phyloP scores from a whole-genome alignment of 176 grass and related monocot genomes.

The Phyllostachys edulis region DNA sequence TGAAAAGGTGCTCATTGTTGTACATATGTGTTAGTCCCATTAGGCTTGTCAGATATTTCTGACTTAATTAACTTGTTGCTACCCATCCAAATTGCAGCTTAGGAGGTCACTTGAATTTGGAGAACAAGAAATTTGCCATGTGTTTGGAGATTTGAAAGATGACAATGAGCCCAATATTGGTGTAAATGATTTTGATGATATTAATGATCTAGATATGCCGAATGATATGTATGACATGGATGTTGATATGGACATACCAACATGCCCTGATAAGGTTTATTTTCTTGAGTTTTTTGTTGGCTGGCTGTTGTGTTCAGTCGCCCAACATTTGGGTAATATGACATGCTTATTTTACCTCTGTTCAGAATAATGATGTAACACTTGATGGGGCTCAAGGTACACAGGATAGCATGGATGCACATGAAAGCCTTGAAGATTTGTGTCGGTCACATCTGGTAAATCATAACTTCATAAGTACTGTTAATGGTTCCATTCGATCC shows the following conservation, averaged over 20 bases:
- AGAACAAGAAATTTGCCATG: slow-evolving; percentile 43
- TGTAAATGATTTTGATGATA: slow-evolving; percentile 27
- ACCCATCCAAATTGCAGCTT: slow-evolving; percentile 53
- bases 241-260: slow-evolving; percentile 44
- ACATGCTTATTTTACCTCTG: slow-evolving; percentile 23
- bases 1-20: slow-evolving; percentile 64
- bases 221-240: slow-evolving; percentile 44
- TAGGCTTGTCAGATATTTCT: neutral
- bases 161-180: slow-evolving; percentile 48
- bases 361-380: slow-evolving; percentile 38
- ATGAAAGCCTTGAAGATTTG: slow-evolving; percentile 73
- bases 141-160: slow-evolving; percentile 48
- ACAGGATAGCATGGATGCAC: slow-evolving; percentile 43
- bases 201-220: slow-evolving; percentile 45
- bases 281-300: slow-evolving; percentile 3
- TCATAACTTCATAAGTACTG: neutral
- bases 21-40: neutral
- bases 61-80: neutral
- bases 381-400: slow-evolving; percentile 32
- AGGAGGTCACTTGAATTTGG: slow-evolving; percentile 66
- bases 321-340: slow-evolving; percentile 25
- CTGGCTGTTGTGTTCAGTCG: neutral
- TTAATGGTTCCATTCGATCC: neutral
- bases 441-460: slow-evolving; percentile 81
- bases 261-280: slow-evolving; percentile 47